phyloP scores from a whole-genome alignment of 2,329 filamentous ascomycete species.

The Zymoseptoria tritici region DNA sequence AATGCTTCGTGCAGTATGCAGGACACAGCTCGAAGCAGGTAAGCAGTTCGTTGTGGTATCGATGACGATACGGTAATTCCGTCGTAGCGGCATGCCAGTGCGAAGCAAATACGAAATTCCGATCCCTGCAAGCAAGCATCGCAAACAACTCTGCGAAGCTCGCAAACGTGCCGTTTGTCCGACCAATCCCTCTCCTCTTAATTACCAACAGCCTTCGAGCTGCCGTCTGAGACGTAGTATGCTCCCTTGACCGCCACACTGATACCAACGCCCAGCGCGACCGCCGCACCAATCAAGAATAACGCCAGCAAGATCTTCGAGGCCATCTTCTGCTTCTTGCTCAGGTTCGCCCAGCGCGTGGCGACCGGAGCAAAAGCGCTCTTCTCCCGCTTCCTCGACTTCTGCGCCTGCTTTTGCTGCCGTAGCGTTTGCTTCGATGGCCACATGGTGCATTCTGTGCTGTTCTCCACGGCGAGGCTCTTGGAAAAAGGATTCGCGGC shows the following conservation, averaged over 20 bases:
- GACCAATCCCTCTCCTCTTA: neutral
- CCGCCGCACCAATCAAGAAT: constrained; percentile 39
- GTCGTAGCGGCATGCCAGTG: no score
- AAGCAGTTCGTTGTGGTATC: neutral
- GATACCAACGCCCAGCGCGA: constrained; percentile 44
- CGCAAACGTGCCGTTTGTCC: neutral
- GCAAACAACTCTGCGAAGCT: neutral
- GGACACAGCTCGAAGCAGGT: neutral
- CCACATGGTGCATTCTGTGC: constrained; percentile 47
- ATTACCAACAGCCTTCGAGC: neutral
- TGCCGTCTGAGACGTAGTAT: constrained; percentile 37
- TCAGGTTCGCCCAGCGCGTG: constrained; percentile 32
- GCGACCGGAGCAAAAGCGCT: constrained; percentile 28
- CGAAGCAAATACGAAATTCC: no score
- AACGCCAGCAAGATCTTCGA: constrained; percentile 40
- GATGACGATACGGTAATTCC: neutral
- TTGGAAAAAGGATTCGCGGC: constrained; percentile 32
- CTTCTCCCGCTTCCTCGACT: constrained; percentile 26
- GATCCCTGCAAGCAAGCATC: no score
- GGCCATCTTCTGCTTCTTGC: constrained; percentile 38
- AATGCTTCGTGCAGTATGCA: neutral
- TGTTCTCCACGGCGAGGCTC: constrained; percentile 36
- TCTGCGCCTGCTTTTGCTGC: constrained; percentile 33
- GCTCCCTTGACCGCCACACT: constrained; percentile 42
- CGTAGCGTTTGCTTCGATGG: constrained; percentile 42